Evolutionary conservation across 2,329 filamentous ascomycete species (phyloP).

Genomic region (Diplodia sapinea): DNA sequence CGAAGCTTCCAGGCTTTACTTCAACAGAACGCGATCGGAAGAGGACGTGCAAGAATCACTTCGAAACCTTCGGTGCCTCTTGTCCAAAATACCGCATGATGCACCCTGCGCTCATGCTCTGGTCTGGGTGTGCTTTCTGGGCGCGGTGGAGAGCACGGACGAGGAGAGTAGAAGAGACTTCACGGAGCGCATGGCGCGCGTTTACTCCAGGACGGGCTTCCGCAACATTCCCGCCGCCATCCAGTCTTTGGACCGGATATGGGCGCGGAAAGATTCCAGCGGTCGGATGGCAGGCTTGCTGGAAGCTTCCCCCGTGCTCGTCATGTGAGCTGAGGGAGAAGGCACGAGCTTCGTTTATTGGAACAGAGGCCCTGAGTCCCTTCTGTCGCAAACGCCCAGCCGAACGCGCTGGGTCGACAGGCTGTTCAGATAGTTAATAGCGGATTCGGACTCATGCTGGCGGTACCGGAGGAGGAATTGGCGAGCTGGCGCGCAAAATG

Average conservation of each 20-base stretch:
- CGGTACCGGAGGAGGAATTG: not conserved
- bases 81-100: constrained; percentile 32
- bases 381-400: not conserved
- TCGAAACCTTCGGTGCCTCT: constrained; percentile 4
- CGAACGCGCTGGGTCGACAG: not conserved
- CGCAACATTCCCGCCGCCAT: constrained; percentile 36
- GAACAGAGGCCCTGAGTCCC: no score
- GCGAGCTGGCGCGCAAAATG: not conserved
- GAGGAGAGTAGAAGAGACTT: constrained; percentile 34
- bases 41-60: not conserved
- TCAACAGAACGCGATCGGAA: not conserved
- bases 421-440: not conserved
- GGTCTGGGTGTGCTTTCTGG: constrained; percentile 38
- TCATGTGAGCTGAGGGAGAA: constrained; percentile 33
- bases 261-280: constrained; percentile 30
- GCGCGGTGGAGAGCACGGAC: constrained; percentile 34
- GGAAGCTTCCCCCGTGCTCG: constrained; percentile 33
- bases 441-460: not conserved
- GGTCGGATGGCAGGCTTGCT: constrained; percentile 34
- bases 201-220: constrained; percentile 35
- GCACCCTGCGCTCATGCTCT: constrained; percentile 35
- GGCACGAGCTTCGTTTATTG: no score
- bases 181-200: constrained; percentile 33
- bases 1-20: constrained; percentile 25
- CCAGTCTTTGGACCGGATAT: constrained; percentile 33